A percentile compares a stretch with the other conserved stretches of the same genome.
phyloP scores from a whole-genome alignment of 2,329 filamentous ascomycete species.

The Curvularia sp. region DNA sequence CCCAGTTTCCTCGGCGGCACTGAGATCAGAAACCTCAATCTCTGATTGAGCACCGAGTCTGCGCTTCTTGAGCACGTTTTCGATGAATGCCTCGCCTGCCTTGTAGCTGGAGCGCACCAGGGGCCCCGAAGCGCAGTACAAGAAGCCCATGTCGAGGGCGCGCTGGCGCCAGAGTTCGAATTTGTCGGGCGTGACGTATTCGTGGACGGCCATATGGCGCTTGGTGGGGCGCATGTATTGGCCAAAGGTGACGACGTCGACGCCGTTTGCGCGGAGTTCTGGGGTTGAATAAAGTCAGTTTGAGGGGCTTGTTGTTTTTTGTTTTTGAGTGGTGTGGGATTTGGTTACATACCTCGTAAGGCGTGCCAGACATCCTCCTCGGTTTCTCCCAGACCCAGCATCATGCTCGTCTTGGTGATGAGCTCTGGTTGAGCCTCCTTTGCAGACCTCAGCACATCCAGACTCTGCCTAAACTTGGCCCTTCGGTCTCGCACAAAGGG shows the following conservation, averaged over 20 bases:
- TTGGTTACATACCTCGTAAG: constrained; percentile 63
- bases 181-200: constrained; percentile 88
- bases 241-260: constrained; percentile 98
- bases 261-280: constrained; percentile 80
- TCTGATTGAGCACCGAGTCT: constrained; percentile 26
- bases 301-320: too few relatives aligned
- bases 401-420: constrained; percentile 98
- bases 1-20: constrained; percentile 9
- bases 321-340: too few relatives aligned
- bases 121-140: constrained; percentile 94
- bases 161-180: constrained; percentile 93
- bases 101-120: constrained; percentile 96
- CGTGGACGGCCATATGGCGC: constrained; percentile 94
- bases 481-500: constrained; percentile 88
- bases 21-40: constrained; percentile 20
- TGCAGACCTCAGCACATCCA: constrained; percentile 79
- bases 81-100: constrained; percentile 97
- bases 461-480: constrained; percentile 85
- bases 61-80: constrained; percentile 89
- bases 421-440: constrained; percentile 78
- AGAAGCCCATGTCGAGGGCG: constrained; percentile 91
- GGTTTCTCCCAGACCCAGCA: constrained; percentile 93
- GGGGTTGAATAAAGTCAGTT: too few relatives aligned
- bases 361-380: constrained; percentile 85
- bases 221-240: constrained; percentile 99